Percentiles rank a stretch among this genome's conserved stretches.
These are phyloP conservation scores for Sorghum bicolor DNA, from an alignment of 176 grass and related monocot genomes.

Conservation along the genomic window DNA sequence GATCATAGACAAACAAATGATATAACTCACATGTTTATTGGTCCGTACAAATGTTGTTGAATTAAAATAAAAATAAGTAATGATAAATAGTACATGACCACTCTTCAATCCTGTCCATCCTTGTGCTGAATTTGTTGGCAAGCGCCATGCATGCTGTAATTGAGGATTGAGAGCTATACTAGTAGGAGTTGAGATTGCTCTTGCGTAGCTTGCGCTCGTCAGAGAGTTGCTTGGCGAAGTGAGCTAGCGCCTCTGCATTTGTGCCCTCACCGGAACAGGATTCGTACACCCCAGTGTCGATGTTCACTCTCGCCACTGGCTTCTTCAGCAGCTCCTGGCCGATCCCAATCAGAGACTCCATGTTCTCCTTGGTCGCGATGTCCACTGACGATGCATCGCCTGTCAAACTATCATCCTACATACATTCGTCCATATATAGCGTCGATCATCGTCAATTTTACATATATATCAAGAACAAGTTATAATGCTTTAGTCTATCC, in stretches of 20 bases:
- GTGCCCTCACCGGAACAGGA: slow-evolving; percentile 14
- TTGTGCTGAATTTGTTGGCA: too few species aligned
- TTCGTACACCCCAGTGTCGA: slow-evolving; percentile 45
- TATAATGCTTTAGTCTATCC: too few species aligned
- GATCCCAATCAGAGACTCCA: slow-evolving; percentile 46
- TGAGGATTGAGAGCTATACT: not conserved
- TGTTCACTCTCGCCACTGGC: slow-evolving; percentile 54
- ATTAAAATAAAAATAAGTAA: too few species aligned
- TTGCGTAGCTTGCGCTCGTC: slow-evolving; percentile 41
- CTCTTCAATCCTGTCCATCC: too few species aligned
- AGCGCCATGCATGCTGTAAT: too few species aligned
- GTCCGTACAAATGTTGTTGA: too few species aligned
- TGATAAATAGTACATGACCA: too few species aligned
- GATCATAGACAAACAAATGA: not conserved
- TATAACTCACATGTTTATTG: too few species aligned
- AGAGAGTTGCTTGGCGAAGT: slow-evolving; percentile 56
- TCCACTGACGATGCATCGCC: slow-evolving; percentile 53
- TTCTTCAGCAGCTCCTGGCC: slow-evolving; percentile 40
- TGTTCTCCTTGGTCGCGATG: slow-evolving; percentile 59
- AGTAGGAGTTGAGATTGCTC: not conserved
- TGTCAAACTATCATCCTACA: slow-evolving; percentile 46
- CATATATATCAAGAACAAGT: too few species aligned
- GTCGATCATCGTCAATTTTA: too few species aligned
- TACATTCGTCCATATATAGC: too few species aligned
- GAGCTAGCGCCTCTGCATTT: slow-evolving; percentile 36